Conservation (phyloP, 2,329 filamentous ascomycete genomes). For the Raffaelea albimanens region DNA sequence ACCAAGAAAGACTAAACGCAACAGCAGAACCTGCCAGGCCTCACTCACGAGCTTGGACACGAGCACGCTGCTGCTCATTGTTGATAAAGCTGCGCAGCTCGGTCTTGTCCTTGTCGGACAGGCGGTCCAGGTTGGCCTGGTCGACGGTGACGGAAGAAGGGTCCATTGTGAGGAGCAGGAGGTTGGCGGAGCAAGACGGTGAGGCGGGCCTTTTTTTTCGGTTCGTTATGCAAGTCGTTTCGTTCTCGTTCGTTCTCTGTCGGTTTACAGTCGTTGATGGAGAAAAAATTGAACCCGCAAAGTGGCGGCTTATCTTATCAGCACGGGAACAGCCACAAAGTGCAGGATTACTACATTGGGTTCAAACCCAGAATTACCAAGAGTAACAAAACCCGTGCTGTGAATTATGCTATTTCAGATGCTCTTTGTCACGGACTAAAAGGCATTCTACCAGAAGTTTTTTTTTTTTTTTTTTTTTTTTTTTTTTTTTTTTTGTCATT, state of each 20-base stretch:
- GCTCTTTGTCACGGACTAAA: background rate
- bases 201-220: too few species aligned
- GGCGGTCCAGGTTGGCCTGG: conserved; percentile 58
- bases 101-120: conserved; percentile 73
- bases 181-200: background rate
- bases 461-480: too few species aligned
- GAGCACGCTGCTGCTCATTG: conserved; percentile 79
- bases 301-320: conserved; percentile 14
- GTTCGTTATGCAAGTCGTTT: too few species aligned
- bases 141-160: conserved; percentile 22
- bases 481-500: too few species aligned
- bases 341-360: too few species aligned
- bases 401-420: background rate
- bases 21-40: conserved; percentile 10
- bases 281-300: conserved; percentile 8
- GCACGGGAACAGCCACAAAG: conserved; percentile 9
- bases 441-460: background rate
- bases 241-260: too few species aligned
- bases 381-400: too few species aligned
- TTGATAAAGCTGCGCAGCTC: conserved; percentile 81
- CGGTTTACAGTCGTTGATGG: too few species aligned
- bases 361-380: too few species aligned
- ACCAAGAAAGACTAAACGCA: too few species aligned
- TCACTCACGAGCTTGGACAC: conserved; percentile 49
- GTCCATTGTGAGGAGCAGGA: conserved; percentile 1